These are phyloP conservation scores for Aspergillus unguis DNA, from an alignment of 2,329 filamentous ascomycete genomes.

Conservation along the genomic window DNA sequence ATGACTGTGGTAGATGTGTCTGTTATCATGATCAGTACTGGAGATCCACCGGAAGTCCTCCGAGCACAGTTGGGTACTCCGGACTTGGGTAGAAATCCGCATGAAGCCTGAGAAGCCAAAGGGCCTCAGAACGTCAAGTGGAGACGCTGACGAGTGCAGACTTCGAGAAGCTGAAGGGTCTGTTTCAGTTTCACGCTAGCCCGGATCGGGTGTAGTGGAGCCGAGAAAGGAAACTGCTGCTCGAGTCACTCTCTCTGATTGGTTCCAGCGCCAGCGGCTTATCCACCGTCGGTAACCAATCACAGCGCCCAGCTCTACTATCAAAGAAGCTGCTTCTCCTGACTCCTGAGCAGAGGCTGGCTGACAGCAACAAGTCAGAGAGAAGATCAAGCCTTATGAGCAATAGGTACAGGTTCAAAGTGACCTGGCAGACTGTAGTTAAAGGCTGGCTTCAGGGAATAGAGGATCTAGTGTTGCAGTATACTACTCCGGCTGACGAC, in stretches of 20 bases:
- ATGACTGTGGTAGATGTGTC: too few species aligned
- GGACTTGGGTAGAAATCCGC: too few species aligned
- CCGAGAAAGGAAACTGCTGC: constrained; percentile 2
- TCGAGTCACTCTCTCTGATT: background rate
- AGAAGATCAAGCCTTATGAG: background rate
- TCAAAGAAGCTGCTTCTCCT: background rate
- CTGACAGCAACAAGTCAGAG: too few species aligned
- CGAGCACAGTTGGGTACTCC: too few species aligned
- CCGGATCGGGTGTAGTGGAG: background rate
- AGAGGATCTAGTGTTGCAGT: too few species aligned
- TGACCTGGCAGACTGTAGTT: too few species aligned
- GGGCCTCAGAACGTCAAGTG: background rate
- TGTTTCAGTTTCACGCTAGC: constrained; percentile 15
- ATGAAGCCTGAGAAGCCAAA: too few species aligned
- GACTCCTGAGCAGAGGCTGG: too few species aligned
- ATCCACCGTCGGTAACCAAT: background rate
- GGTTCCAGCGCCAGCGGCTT: background rate
- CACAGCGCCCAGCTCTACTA: background rate
- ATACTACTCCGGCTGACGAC: background rate
- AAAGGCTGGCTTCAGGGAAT: too few species aligned
- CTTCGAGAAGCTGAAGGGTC: constrained; percentile 21
- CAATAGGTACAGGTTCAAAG: background rate
- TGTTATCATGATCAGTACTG: too few species aligned
- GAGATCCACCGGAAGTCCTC: too few species aligned
- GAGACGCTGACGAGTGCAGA: constrained; percentile 21